Evolutionary conservation across 768 basidiomycete genomes (phyloP).

Genomic region (Pulveroboletus sp.): DNA sequence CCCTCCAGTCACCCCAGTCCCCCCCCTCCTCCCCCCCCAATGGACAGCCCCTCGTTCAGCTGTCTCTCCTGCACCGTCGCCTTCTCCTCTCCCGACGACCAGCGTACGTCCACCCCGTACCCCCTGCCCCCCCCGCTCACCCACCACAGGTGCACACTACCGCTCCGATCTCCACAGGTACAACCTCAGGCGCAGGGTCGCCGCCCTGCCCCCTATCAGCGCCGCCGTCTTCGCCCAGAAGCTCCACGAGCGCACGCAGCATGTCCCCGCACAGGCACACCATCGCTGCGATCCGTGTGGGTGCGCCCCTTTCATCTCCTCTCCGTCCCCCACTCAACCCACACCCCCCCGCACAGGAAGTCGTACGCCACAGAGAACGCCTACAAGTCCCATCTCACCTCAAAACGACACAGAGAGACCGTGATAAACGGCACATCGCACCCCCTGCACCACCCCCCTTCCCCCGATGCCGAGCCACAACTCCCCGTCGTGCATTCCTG

Average conservation of each 20-base stretch:
- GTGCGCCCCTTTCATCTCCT: slow-evolving; percentile 42
- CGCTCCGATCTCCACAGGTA: slow-evolving; percentile 94
- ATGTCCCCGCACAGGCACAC: slow-evolving; percentile 51
- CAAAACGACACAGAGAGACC: slow-evolving; percentile 80
- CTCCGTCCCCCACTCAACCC: neutral
- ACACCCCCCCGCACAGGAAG: slow-evolving; percentile 51
- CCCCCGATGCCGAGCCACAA: neutral
- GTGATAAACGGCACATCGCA: no score
- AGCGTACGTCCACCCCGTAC: slow-evolving; percentile 47
- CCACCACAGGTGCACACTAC: slow-evolving; percentile 70
- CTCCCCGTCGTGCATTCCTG: slow-evolving; percentile 47
- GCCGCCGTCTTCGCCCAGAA: slow-evolving; percentile 80
- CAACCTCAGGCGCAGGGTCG: slow-evolving; percentile 96
- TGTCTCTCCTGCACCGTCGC: slow-evolving; percentile 91
- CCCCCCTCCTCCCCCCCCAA: no score
- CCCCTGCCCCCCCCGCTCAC: neutral
- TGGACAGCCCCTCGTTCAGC: slow-evolving; percentile 39
- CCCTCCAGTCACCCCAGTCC: no score
- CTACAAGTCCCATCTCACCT: slow-evolving; percentile 80
- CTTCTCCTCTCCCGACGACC: slow-evolving; percentile 57
- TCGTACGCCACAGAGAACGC: slow-evolving; percentile 85
- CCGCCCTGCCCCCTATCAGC: slow-evolving; percentile 81
- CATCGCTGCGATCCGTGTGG: slow-evolving; percentile 76
- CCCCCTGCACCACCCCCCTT: slow-evolving; percentile 38
- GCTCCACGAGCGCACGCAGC: slow-evolving; percentile 54